These are phyloP conservation scores for Colletotrichum salicis DNA, from an alignment of 2,329 filamentous ascomycete genomes.

Conservation along the genomic window DNA sequence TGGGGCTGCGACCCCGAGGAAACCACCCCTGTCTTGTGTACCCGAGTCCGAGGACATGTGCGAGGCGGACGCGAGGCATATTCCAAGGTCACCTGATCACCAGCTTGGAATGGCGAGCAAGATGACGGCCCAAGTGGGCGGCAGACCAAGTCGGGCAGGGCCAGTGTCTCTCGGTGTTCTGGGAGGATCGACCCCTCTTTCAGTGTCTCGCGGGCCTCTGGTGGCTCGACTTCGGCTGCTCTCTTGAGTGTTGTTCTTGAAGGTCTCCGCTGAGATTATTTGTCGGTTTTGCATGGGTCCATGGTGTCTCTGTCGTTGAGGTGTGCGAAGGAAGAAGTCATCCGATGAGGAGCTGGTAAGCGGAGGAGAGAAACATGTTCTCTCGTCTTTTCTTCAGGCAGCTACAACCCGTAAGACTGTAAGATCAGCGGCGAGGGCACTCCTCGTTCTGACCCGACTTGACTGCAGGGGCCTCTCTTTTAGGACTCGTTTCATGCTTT, in stretches of 20 bases:
- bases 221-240: background rate
- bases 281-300: background rate
- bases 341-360: background rate
- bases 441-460: background rate
- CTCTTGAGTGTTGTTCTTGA: background rate
- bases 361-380: background rate
- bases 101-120: background rate
- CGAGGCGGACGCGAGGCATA: background rate
- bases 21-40: background rate
- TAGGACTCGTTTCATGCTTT: conserved; percentile 9
- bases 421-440: background rate
- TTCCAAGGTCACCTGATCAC: background rate
- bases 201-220: background rate
- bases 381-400: background rate
- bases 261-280: background rate
- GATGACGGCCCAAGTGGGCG: background rate
- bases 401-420: background rate
- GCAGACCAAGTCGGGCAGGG: background rate
- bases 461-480: conserved; percentile 21
- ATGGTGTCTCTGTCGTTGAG: background rate
- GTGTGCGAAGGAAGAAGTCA: background rate
- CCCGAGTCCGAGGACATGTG: background rate
- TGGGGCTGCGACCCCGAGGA: background rate
- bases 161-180: background rate
- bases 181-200: background rate